Base-by-base conservation (phyloP, 2,329 filamentous ascomycete species). In the Acrocalymma vagum region DNA sequence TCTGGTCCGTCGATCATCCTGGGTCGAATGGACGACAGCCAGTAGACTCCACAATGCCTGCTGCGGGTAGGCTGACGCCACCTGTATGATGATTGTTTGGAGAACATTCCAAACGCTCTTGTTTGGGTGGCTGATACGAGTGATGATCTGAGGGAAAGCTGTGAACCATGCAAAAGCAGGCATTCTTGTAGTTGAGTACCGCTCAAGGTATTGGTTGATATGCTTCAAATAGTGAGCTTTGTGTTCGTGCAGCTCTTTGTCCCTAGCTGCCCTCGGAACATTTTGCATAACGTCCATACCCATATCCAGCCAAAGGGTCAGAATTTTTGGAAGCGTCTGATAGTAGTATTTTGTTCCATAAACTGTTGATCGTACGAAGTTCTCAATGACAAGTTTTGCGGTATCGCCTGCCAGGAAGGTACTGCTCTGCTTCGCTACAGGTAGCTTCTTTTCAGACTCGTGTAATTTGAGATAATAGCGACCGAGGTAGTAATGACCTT, bases 391-490 rank as follows among this genome's bases (percentile, higher is more conserved):
- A 11, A 96, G 79, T 62, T 92, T 91, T 2, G 90, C 85, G 14
- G 86, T 83, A 65, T 96, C 92, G 25, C 94, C 95, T 9, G 83
- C 88, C 39, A 94, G 72, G 58, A 61, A 73, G 9, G 67, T 48
- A 17, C 69, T 55, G 20, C 65, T 70, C 42, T 96, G 91, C 50
- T 92, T 91, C 18, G 86, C 82, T 13, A 82, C 77, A 24, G 87
- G 85, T 36, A 95, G 81, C 2, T 81, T 76, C 68, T 90, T 92
- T 67, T 97, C 91, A 0, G 90, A 89, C 59, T 97, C 93, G 3
- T 96, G 76, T 4, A 97, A 81, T 69, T 96, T 99, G 67, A 96
- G 95, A 78, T 99, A 99, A 70, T 97, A 91, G 30, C 93, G 90
- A 5, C 94, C 94, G 8, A 99, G 81, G 67, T 96, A 96, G 67